A percentile compares a stretch with the other conserved stretches of the same genome.
Evolutionary conservation across 2,329 filamentous ascomycete species (phyloP).

Genomic region (Clonostachys rosea): DNA sequence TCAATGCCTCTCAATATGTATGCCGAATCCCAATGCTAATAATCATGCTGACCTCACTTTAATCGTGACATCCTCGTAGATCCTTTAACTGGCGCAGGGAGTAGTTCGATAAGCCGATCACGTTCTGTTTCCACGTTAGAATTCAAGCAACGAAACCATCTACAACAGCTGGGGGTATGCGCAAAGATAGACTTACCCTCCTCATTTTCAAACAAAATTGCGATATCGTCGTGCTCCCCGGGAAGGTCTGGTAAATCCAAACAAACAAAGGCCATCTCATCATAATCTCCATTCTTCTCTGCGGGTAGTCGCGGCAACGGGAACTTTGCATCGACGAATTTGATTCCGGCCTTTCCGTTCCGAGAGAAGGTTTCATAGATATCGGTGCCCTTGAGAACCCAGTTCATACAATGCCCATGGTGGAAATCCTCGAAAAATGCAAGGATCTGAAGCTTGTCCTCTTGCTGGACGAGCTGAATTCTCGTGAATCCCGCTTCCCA

Average conservation of each 20-base stretch:
- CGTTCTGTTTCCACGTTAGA: conserved; percentile 38
- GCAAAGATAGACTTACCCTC: conserved; percentile 53
- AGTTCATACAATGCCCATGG: conserved; percentile 85
- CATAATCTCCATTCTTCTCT: conserved; percentile 43
- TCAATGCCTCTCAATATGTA: too few relatives aligned
- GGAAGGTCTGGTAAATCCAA: conserved; percentile 85
- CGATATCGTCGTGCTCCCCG: conserved; percentile 88
- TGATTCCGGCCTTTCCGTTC: conserved; percentile 65
- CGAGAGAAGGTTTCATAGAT: conserved; percentile 67
- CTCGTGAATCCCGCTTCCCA: conserved; percentile 82
- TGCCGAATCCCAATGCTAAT: too few relatives aligned
- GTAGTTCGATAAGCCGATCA: conserved; percentile 42
- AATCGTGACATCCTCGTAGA: conserved; percentile 7
- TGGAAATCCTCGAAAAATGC: conserved; percentile 87
- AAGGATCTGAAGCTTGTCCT: conserved; percentile 72
- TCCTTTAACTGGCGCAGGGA: conserved; percentile 54
- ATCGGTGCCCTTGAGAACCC: conserved; percentile 79
- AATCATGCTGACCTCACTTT: not conserved
- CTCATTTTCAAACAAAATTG: conserved; percentile 77
- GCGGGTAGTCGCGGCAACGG: conserved; percentile 64
- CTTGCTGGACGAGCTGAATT: conserved; percentile 68
- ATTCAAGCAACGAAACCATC: not conserved
- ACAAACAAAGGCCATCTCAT: conserved; percentile 72
- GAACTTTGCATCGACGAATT: conserved; percentile 88
- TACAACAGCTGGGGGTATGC: too few relatives aligned